These are phyloP conservation scores for Tricholoma hemisulphureum DNA, from an alignment of 768 basidiomycete species.

Conservation along the genomic window DNA sequence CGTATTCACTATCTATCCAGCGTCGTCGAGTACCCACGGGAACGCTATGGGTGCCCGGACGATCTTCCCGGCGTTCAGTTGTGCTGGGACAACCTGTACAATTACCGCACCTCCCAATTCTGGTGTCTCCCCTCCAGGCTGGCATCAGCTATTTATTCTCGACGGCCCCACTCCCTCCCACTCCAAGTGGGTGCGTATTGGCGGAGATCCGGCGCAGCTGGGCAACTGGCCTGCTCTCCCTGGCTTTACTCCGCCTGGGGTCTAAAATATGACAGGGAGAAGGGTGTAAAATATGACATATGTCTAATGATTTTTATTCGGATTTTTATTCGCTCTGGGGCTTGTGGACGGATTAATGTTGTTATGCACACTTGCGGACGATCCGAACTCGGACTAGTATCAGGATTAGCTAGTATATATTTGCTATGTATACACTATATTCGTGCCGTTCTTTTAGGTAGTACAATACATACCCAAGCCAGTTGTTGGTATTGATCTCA, in stretches of 20 bases:
- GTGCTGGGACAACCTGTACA: constrained; percentile 67
- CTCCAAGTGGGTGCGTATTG: constrained; percentile 74
- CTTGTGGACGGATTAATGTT: neutral
- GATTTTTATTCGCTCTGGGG: neutral
- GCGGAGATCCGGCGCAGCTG: constrained; percentile 66
- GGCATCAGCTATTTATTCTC: constrained; percentile 74
- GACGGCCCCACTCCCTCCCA: constrained; percentile 79
- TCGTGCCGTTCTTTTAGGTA: too few species aligned
- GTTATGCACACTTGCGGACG: neutral
- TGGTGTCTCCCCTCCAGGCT: constrained; percentile 68
- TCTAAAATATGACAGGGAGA: too few species aligned
- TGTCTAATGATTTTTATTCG: neutral
- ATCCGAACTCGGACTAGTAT: neutral
- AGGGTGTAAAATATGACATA: neutral
- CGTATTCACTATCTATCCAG: constrained; percentile 28
- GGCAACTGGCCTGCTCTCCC: constrained; percentile 74
- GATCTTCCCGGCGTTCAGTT: constrained; percentile 72
- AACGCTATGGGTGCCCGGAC: constrained; percentile 73
- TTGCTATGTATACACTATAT: neutral
- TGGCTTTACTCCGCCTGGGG: constrained; percentile 66
- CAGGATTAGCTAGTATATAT: neutral
- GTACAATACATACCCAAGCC: too few species aligned
- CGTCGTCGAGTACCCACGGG: constrained; percentile 74
- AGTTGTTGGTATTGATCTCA: too few species aligned
- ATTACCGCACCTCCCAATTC: constrained; percentile 76